Percentiles rank a stretch among this genome's conserved stretches.
Evolutionary conservation across 208 protist genomes (phyloP).

Genomic region (Phytomonas serpens): DNA sequence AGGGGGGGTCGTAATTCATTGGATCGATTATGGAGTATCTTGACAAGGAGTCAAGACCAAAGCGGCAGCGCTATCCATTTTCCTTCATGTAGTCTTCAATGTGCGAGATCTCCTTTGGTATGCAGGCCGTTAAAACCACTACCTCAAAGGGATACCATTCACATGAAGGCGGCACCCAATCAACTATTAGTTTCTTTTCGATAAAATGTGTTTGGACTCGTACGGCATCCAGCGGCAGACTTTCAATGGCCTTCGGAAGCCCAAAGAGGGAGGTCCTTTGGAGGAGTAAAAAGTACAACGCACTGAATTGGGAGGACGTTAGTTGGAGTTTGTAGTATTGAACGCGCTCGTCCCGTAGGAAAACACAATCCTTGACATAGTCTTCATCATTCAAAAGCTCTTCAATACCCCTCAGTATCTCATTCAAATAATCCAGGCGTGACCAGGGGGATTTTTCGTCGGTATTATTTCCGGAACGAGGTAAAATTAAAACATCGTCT

Average conservation of each 20-base stretch:
- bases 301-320: conserved; percentile 9
- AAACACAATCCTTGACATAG: background rate
- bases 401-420: background rate
- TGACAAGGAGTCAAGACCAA: background rate
- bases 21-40: background rate
- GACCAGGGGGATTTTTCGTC: background rate
- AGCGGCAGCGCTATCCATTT: background rate
- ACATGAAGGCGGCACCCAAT: conserved; percentile 1
- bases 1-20: background rate
- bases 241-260: conserved; percentile 9
- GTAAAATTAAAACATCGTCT: conserved; percentile 50
- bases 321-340: conserved; percentile 10
- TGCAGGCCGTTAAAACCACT: conserved; percentile 33
- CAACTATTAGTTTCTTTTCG: background rate
- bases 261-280: conserved; percentile 34
- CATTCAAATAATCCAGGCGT: background rate
- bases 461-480: background rate
- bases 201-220: conserved; percentile 12
- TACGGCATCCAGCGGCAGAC: conserved; percentile 12
- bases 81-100: conserved; percentile 15
- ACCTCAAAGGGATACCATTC: conserved; percentile 42
- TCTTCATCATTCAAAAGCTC: background rate
- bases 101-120: conserved; percentile 34
- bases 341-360: conserved; percentile 15
- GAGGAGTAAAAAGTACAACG: conserved; percentile 25